Conservation (phyloP, 352 stramenopile genomes). For the Phytophthora pinifolia region DNA sequence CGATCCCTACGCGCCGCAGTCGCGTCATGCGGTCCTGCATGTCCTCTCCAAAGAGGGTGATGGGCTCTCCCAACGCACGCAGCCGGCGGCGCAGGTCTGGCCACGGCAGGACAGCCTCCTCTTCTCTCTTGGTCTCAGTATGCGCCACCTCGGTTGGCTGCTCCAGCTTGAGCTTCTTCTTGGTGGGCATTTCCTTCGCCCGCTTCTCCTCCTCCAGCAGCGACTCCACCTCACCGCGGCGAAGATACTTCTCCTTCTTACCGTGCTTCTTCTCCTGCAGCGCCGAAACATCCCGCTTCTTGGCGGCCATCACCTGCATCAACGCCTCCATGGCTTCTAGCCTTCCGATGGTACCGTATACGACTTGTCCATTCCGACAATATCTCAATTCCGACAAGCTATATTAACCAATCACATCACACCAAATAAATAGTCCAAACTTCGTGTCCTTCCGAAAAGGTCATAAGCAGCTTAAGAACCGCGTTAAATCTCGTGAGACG, state of each 20-base stretch:
- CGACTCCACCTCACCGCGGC: conserved; percentile 71
- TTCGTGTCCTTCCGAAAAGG: too few species aligned
- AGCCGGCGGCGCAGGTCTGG: conserved; percentile 81
- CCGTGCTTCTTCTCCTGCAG: conserved; percentile 49
- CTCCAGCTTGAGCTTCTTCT: conserved; percentile 59
- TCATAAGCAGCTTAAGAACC: too few species aligned
- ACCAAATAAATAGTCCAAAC: too few species aligned
- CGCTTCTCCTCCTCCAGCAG: conserved; percentile 40
- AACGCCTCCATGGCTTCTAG: conserved; percentile 63
- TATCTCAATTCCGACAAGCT: too few species aligned
- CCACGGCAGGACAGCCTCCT: conserved; percentile 48
- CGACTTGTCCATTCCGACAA: too few species aligned
- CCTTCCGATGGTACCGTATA: too few species aligned
- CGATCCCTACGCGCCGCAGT: conserved; percentile 66
- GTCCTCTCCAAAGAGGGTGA: conserved; percentile 89
- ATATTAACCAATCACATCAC: too few species aligned
- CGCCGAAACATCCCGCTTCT: conserved; percentile 75
- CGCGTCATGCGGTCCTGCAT: conserved; percentile 59
- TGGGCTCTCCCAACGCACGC: conserved; percentile 74
- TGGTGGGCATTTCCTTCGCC: conserved; percentile 14
- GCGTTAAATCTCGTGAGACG: too few species aligned
- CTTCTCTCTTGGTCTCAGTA: conserved; percentile 1
- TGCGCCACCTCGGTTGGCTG: not conserved
- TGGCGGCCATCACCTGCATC: conserved; percentile 72
- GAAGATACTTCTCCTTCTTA: conserved; percentile 80